Evolutionary conservation across 805 yeast genomes (phyloP).

Genomic region (Priceomyces fermenticarens): DNA sequence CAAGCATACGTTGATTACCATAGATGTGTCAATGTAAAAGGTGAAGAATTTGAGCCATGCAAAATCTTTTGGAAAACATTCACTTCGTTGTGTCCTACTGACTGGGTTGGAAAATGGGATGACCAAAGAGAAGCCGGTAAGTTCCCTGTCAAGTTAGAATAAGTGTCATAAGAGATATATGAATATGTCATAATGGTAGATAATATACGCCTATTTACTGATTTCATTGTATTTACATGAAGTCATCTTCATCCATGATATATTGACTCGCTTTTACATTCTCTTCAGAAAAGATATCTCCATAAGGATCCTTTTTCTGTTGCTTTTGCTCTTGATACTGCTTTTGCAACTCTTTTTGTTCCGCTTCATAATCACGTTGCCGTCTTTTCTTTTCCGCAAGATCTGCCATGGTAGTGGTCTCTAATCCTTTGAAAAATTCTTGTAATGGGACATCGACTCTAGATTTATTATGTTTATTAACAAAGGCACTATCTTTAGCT

Average conservation of each 20-base stretch:
- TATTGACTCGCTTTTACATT: constrained; percentile 26
- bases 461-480: constrained; percentile 65
- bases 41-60: constrained; percentile 98
- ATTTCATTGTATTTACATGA: constrained; percentile 16
- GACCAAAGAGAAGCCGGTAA: constrained; percentile 68
- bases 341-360: constrained; percentile 32
- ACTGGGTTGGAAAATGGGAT: constrained; percentile 87
- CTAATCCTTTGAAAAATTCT: constrained; percentile 32
- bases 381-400: constrained; percentile 40
- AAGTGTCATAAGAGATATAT: constrained; percentile 6
- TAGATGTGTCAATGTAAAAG: constrained; percentile 94
- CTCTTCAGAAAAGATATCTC: constrained; percentile 33
- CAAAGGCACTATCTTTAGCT: constrained; percentile 53
- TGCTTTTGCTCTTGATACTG: constrained; percentile 38
- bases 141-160: constrained; percentile 41
- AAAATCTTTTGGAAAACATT: constrained; percentile 89
- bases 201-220: constrained; percentile 3
- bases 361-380: constrained; percentile 25
- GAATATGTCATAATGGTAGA: constrained; percentile 2
- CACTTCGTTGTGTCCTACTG: constrained; percentile 79
- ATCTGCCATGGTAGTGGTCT: constrained; percentile 24
- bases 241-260: constrained; percentile 39
- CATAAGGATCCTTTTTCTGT: constrained; percentile 28
- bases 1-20: constrained; percentile 97
- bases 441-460: constrained; percentile 54